Percentiles rank a stretch among this genome's conserved stretches.
phyloP scores from a whole-genome alignment of 306 rosid species.

The Prunus salicina region DNA sequence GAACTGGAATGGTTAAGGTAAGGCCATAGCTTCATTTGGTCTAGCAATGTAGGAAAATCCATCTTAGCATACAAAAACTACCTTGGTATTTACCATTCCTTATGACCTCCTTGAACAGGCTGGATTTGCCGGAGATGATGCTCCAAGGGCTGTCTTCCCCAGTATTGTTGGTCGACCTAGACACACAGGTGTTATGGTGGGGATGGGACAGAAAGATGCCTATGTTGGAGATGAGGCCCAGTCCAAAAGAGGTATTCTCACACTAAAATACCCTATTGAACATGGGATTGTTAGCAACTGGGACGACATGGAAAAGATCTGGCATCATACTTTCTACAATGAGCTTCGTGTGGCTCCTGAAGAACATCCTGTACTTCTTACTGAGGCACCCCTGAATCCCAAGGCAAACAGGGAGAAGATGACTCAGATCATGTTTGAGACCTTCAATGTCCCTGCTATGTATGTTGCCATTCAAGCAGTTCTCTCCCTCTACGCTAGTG shows the following conservation, averaged over 20 bases:
- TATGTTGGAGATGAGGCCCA: constrained; percentile 48
- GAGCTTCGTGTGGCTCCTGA: constrained; percentile 45
- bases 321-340: constrained; percentile 46
- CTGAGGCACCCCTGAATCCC: constrained; percentile 44
- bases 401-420: constrained; percentile 44
- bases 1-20: constrained; percentile 49
- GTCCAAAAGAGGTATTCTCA: constrained; percentile 42
- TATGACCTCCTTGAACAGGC: constrained; percentile 19
- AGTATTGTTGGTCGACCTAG: constrained; percentile 47
- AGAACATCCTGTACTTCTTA: constrained; percentile 41
- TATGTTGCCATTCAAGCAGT: constrained; percentile 47
- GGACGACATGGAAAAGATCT: constrained; percentile 45
- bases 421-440: constrained; percentile 49
- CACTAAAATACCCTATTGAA: constrained; percentile 42
- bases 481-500: constrained; percentile 46
- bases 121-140: constrained; percentile 50
- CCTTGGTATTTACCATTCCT: not conserved
- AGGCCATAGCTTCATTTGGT: not conserved
- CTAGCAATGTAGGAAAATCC: not conserved
- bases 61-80: not conserved
- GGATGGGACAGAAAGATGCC: constrained; percentile 46
- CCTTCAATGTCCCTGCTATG: constrained; percentile 46
- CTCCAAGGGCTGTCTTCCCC: constrained; percentile 43
- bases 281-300: constrained; percentile 46
- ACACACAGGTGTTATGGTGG: constrained; percentile 46